Evolutionary conservation across 148 eudicot species (phyloP).

Genomic region (Camellia sinensis): DNA sequence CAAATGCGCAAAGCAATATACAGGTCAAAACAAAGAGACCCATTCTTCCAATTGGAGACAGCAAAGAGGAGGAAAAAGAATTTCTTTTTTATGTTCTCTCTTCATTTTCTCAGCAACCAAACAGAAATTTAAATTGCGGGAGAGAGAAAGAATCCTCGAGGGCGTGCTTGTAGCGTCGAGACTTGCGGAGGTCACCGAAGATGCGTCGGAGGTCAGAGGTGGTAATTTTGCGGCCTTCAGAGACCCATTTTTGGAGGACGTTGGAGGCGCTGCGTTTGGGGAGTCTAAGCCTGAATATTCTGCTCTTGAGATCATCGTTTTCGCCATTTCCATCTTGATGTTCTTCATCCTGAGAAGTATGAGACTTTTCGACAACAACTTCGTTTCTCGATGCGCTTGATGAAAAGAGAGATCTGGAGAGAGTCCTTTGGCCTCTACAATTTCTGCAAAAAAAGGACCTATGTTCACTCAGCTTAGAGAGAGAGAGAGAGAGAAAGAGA

Average conservation of each 20-base stretch:
- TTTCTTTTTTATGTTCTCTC: background rate
- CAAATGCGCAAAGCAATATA: background rate
- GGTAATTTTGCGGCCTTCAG: conserved; percentile 56
- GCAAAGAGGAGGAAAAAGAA: background rate
- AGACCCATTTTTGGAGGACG: conserved; percentile 70
- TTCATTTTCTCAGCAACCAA: background rate
- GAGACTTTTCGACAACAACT: conserved; percentile 29
- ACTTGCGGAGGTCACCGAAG: conserved; percentile 55
- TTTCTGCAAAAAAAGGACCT: background rate
- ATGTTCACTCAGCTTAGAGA: background rate
- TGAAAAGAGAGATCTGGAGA: conserved; percentile 31
- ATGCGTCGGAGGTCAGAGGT: conserved; percentile 62
- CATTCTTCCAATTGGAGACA: background rate
- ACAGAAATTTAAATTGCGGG: background rate
- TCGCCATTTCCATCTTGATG: background rate
- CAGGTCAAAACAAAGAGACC: background rate
- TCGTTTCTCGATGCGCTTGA: conserved; percentile 29
- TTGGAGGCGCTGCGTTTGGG: conserved; percentile 82
- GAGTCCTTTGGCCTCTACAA: conserved; percentile 13
- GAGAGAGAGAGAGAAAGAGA: background rate
- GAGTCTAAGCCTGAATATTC: conserved; percentile 68
- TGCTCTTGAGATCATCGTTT: conserved; percentile 61
- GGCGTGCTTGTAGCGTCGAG: conserved; percentile 79
- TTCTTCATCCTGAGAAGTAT: conserved; percentile 18
- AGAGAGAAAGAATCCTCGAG: conserved; percentile 54